phyloP scores from a whole-genome alignment of 306 rosid genomes.

The Dryas octopetala region DNA sequence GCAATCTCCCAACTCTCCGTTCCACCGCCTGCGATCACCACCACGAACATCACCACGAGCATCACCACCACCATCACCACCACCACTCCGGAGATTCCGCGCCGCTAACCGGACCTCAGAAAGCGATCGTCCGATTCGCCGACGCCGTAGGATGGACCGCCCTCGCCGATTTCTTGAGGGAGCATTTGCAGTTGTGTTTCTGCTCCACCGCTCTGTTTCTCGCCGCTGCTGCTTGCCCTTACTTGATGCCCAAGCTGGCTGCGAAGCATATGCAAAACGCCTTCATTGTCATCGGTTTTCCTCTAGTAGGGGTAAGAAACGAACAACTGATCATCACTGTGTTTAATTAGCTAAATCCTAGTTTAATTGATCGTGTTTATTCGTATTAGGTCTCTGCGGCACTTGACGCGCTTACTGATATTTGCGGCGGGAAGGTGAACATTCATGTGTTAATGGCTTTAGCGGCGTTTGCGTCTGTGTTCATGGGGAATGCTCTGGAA shows the following conservation, averaged over 20 bases:
- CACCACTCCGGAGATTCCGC: constrained; percentile 29
- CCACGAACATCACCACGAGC: constrained; percentile 5
- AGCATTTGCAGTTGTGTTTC: constrained; percentile 83
- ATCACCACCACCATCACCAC: constrained; percentile 46
- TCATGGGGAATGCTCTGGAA: constrained; percentile 92
- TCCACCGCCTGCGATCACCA: constrained; percentile 30
- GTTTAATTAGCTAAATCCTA: neutral
- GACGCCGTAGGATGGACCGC: constrained; percentile 76
- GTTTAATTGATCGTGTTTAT: neutral
- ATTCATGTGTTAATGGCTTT: constrained; percentile 96
- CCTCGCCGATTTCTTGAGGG: constrained; percentile 69
- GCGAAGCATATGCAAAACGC: constrained; percentile 71
- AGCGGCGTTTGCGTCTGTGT: constrained; percentile 88
- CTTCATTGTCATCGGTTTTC: constrained; percentile 66
- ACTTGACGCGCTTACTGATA: constrained; percentile 80
- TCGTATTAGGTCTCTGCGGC: constrained; percentile 74
- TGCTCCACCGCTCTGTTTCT: constrained; percentile 70
- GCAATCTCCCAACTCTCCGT: constrained; percentile 33
- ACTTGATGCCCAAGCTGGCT: constrained; percentile 60
- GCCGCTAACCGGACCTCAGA: constrained; percentile 61
- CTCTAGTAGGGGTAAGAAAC: constrained; percentile 76
- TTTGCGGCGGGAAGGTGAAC: constrained; percentile 84
- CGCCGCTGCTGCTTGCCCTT: constrained; percentile 81
- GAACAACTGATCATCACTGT: neutral
- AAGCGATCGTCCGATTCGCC: constrained; percentile 63